Conservation (phyloP, 441 rosid species). For the Erysimum cheiri region DNA sequence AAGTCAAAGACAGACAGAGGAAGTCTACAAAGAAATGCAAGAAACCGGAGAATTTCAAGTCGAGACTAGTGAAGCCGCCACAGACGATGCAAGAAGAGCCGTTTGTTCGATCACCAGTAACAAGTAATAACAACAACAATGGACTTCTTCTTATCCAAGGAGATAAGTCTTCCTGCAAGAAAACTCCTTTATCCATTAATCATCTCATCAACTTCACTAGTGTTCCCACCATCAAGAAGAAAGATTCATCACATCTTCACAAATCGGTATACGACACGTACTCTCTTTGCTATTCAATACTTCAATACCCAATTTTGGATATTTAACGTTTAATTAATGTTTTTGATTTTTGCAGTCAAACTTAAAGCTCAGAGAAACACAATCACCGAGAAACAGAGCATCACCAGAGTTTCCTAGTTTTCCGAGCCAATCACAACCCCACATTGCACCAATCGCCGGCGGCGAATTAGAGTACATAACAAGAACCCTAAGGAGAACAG, state of each 20-base stretch:
- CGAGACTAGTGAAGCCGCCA: conserved; percentile 54
- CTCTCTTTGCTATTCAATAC: background rate
- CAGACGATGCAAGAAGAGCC: conserved; percentile 67
- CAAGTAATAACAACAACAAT: conserved; percentile 9
- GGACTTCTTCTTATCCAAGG: conserved; percentile 43
- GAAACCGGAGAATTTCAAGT: conserved; percentile 48
- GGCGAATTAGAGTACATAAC: conserved; percentile 69
- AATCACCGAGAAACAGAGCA: conserved; percentile 52
- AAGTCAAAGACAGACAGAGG: conserved; percentile 31
- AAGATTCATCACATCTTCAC: conserved; percentile 40
- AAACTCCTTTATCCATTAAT: conserved; percentile 57
- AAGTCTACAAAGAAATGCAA: conserved; percentile 51
- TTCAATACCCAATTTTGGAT: background rate
- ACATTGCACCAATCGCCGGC: conserved; percentile 44
- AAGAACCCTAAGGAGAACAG: conserved; percentile 60
- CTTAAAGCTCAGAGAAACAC: conserved; percentile 49
- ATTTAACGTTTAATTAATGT: background rate
- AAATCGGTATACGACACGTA: conserved; percentile 28
- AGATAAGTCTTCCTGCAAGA: conserved; percentile 58
- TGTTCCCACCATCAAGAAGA: conserved; percentile 72
- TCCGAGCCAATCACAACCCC: conserved; percentile 61
- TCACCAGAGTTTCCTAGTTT: conserved; percentile 59
- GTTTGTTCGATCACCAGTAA: conserved; percentile 53
- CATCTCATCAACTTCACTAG: conserved; percentile 49
- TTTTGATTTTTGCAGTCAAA: conserved; percentile 33